These are phyloP conservation scores for Colletotrichum sp. DNA, from an alignment of 2,329 filamentous ascomycete species.

Conservation along the genomic window DNA sequence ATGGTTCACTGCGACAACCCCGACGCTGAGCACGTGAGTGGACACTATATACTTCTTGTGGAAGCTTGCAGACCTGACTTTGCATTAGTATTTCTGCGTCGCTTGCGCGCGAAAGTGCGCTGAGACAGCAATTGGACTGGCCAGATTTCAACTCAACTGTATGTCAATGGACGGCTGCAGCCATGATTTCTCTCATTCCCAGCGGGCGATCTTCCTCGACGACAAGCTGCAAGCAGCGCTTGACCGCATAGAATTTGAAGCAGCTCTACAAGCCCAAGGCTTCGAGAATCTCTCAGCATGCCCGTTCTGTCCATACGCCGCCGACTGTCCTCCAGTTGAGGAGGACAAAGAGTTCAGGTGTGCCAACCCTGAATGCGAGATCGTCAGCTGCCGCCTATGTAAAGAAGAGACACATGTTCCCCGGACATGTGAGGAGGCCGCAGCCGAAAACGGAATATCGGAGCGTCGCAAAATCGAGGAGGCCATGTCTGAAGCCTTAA, in stretches of 20 bases:
- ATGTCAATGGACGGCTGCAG: constrained; percentile 73
- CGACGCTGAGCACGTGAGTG: constrained; percentile 53
- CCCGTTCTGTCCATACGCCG: constrained; percentile 83
- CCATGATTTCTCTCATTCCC: constrained; percentile 60
- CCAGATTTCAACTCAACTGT: constrained; percentile 72
- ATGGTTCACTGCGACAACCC: constrained; percentile 70
- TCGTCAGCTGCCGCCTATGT: constrained; percentile 73
- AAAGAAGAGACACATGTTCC: constrained; percentile 73
- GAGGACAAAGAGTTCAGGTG: constrained; percentile 78
- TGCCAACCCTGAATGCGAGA: constrained; percentile 67
- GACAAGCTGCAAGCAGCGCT: constrained; percentile 65
- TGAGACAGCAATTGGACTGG: constrained; percentile 70
- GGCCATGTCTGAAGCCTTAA: constrained; percentile 81
- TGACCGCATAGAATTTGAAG: constrained; percentile 74
- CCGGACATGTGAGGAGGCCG: constrained; percentile 71
- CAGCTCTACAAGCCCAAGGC: constrained; percentile 70
- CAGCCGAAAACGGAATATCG: constrained; percentile 62
- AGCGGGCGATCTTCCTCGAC: constrained; percentile 64
- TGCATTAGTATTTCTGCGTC: constrained; percentile 67
- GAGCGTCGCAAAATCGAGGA: constrained; percentile 77
- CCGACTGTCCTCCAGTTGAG: constrained; percentile 71
- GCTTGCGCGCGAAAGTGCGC: constrained; percentile 70
- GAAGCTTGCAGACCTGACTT: neutral
- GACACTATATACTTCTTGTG: neutral
- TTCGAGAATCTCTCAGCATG: constrained; percentile 78